These are phyloP conservation scores for Friedmanniomyces simplex DNA, from an alignment of 495 filamentous ascomycete species.

Conservation along the genomic window DNA sequence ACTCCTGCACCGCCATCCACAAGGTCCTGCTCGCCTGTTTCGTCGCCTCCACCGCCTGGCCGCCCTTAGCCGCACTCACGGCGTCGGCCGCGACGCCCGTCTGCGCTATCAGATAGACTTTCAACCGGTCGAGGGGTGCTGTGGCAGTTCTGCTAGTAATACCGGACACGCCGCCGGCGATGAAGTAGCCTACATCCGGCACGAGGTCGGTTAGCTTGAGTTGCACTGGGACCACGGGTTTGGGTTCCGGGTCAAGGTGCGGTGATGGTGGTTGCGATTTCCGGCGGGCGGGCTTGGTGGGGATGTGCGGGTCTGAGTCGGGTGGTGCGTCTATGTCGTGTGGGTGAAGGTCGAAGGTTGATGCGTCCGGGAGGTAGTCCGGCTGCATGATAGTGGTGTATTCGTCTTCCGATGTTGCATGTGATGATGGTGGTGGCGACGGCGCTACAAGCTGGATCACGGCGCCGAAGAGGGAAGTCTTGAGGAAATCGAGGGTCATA, in stretches of 20 bases:
- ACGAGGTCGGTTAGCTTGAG: constrained; percentile 49
- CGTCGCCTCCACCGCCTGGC: constrained; percentile 54
- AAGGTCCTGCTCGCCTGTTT: constrained; percentile 59
- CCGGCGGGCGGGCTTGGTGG: constrained; percentile 18
- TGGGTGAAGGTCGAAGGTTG: constrained; percentile 27
- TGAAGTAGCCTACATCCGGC: constrained; percentile 83
- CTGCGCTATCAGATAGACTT: constrained; percentile 94
- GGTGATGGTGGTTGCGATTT: background rate
- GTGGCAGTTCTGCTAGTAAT: constrained; percentile 87
- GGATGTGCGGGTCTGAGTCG: constrained; percentile 16
- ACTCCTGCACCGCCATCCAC: constrained; percentile 54
- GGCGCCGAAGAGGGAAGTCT: constrained; percentile 54
- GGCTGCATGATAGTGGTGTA: background rate
- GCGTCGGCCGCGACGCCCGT: constrained; percentile 52
- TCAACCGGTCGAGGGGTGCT: constrained; percentile 89
- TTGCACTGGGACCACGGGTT: background rate
- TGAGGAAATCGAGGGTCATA: constrained; percentile 72
- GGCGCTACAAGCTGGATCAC: constrained; percentile 37
- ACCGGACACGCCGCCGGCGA: constrained; percentile 60
- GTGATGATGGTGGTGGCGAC: background rate
- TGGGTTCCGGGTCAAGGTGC: background rate
- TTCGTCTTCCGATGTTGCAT: background rate
- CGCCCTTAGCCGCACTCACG: constrained; percentile 58
- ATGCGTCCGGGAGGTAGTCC: background rate
- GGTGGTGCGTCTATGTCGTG: background rate